These are phyloP conservation scores for Tetrahymena malaccensis DNA, from an alignment of 73 alveolate genomes.

Conservation along the genomic window DNA sequence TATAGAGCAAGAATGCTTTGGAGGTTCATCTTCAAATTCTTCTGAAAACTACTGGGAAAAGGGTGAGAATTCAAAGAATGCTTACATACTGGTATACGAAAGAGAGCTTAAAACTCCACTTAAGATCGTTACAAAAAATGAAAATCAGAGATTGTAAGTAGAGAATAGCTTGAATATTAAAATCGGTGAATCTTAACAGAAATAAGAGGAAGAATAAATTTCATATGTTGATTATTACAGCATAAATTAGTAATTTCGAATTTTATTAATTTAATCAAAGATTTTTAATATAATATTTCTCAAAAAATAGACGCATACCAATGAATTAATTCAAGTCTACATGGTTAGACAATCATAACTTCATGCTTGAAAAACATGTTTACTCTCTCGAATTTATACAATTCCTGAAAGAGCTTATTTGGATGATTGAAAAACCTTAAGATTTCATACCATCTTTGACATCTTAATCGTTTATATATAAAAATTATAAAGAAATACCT, in stretches of 20 bases:
- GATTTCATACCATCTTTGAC: background rate
- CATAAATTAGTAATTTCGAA: background rate
- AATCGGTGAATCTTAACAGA: background rate
- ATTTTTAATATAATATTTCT: background rate
- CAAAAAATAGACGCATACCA: background rate
- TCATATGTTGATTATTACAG: background rate
- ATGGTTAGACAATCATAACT: background rate
- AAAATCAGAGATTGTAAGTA: conserved; percentile 14
- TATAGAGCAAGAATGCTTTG: conserved; percentile 73
- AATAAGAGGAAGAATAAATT: background rate
- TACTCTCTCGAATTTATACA: background rate
- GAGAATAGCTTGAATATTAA: background rate
- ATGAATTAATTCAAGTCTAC: background rate
- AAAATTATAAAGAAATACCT: background rate
- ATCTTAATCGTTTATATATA: background rate
- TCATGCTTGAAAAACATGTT: background rate
- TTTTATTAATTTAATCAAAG: background rate
- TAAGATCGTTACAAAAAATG: conserved; percentile 16
- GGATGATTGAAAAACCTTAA: background rate
- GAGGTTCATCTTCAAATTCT: conserved; percentile 63
- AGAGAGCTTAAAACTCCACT: conserved; percentile 60
- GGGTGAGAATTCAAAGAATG: conserved; percentile 73
- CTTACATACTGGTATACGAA: conserved; percentile 96
- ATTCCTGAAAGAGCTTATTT: background rate
- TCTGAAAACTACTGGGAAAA: conserved; percentile 44